Conservation (phyloP, 345 rosid species). For the Lagerstroemia speciosa region DNA sequence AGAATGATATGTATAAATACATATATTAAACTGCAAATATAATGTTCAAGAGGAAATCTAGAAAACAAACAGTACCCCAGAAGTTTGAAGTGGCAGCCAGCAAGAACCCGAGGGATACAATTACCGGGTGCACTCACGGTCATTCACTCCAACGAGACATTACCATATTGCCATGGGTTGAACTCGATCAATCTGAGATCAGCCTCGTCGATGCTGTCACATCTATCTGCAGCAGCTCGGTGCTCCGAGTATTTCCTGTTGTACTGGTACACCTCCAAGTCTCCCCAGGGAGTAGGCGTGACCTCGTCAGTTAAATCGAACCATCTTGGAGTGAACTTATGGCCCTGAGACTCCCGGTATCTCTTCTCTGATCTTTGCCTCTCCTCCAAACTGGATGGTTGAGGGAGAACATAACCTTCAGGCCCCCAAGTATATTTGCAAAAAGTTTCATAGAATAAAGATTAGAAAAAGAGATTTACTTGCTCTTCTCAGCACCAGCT, state of each 20-base stretch:
- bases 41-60: too few relatives aligned
- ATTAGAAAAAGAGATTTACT: conserved; percentile 14
- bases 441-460: neutral
- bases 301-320: conserved; percentile 52
- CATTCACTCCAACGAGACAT: too few relatives aligned
- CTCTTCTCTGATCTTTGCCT: too few relatives aligned
- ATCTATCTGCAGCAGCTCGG: conserved; percentile 33
- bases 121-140: too few relatives aligned
- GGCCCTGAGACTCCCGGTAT: too few relatives aligned
- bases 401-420: neutral
- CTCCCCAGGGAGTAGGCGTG: conserved; percentile 71
- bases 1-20: too few relatives aligned
- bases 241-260: conserved; percentile 56
- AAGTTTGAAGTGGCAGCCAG: too few relatives aligned
- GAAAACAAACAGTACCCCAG: too few relatives aligned
- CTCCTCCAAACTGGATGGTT: too few relatives aligned
- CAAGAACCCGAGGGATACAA: too few relatives aligned
- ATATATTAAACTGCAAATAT: too few relatives aligned
- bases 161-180: conserved; percentile 70
- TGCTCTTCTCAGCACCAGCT: conserved; percentile 27
- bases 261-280: conserved; percentile 54
- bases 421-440: neutral
- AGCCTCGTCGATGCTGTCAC: conserved; percentile 19
- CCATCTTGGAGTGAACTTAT: neutral
- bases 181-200: conserved; percentile 42